Conservation (phyloP, 345 rosid species). For the Euphorbia pulcherrima region DNA sequence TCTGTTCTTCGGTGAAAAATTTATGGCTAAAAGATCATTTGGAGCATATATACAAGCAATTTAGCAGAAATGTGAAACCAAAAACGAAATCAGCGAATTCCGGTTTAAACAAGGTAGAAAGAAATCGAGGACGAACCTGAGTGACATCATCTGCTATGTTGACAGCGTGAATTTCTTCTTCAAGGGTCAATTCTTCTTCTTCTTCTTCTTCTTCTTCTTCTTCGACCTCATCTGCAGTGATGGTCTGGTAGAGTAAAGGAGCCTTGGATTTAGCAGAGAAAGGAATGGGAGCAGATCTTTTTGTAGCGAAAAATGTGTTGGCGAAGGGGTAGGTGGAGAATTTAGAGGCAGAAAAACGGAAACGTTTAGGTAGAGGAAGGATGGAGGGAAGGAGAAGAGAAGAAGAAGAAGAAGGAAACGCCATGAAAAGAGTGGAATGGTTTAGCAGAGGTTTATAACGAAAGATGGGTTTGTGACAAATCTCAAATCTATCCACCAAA, state of each 20-base stretch:
- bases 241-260: slow-evolving; percentile 22
- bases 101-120: not conserved
- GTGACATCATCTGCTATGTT: slow-evolving; percentile 78
- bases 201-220: slow-evolving; percentile 24
- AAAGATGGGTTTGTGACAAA: slow-evolving; percentile 1
- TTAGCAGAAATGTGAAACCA: not conserved
- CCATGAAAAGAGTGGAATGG: slow-evolving; percentile 30
- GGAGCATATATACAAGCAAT: not conserved
- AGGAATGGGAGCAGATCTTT: slow-evolving; percentile 14
- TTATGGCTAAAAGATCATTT: too few species aligned
- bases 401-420: slow-evolving; percentile 39
- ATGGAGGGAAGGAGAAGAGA: slow-evolving; percentile 30
- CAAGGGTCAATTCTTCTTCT: slow-evolving; percentile 19
- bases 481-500: not conserved
- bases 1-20: too few species aligned
- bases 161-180: slow-evolving; percentile 37
- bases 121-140: slow-evolving; percentile 37
- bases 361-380: slow-evolving; percentile 17
- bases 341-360: slow-evolving; percentile 17
- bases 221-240: slow-evolving; percentile 25
- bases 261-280: slow-evolving; percentile 35
- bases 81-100: not conserved
- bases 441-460: slow-evolving; percentile 33
- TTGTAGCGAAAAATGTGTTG: slow-evolving; percentile 13
- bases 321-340: slow-evolving; percentile 14